Percentiles rank a stretch among this genome's conserved stretches.
These are phyloP conservation scores for Straminergon stramineum DNA, from an alignment of 225 moss, liverwort and hornwort species.

Conservation along the genomic window DNA sequence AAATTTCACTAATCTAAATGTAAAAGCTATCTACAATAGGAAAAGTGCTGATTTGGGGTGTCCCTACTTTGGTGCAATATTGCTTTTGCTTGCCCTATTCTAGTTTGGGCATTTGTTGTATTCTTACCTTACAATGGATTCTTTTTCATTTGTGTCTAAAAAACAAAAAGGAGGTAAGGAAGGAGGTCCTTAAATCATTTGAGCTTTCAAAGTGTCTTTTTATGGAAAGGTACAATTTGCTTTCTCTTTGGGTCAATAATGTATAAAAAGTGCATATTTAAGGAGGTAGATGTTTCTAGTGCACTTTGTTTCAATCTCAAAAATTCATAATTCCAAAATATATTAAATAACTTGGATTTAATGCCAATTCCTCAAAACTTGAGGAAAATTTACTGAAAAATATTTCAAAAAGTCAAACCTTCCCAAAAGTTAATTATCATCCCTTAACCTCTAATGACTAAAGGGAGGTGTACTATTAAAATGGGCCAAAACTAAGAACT, in stretches of 20 bases:
- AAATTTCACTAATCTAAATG: rapidly evolving
- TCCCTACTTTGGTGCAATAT: neutral
- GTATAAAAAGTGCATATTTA: neutral
- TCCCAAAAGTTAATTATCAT: neutral
- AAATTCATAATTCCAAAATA: neutral
- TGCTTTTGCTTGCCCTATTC: neutral
- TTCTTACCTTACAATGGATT: neutral
- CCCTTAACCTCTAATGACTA: too few species aligned
- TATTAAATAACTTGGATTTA: neutral
- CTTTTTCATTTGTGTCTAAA: neutral
- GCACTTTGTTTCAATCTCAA: neutral
- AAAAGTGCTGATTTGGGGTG: rapidly evolving
- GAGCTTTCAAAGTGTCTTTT: rapidly evolving
- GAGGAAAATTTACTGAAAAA: too few species aligned
- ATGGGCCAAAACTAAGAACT: too few species aligned
- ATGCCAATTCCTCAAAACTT: too few species aligned
- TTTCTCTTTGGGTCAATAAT: neutral
- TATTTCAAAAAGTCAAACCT: neutral
- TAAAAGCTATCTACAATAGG: neutral
- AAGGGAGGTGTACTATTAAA: too few species aligned
- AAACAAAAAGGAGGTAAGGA: neutral
- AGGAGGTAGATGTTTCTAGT: neutral
- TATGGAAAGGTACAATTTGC: rapidly evolving
- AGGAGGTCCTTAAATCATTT: too few species aligned
- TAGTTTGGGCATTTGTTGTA: neutral